Percentiles rank a stretch among this genome's conserved stretches.
Evolutionary conservation across 148 eudicot species (phyloP).

Genomic region (Dysphania ambrosioides): DNA sequence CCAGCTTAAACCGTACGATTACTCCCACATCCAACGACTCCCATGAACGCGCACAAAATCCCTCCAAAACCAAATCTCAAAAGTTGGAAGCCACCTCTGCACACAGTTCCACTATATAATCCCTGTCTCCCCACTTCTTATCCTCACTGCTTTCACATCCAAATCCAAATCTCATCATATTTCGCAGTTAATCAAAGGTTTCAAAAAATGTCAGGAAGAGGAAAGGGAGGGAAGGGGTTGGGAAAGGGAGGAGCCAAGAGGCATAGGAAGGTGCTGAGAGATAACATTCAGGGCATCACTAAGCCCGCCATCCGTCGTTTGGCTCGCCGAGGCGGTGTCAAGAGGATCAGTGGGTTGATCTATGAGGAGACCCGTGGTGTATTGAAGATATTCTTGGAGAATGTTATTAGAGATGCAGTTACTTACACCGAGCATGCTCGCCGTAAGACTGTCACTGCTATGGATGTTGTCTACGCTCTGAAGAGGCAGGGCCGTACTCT

Average conservation of each 20-base stretch:
- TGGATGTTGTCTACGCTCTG: conserved; percentile 30
- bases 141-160: not conserved
- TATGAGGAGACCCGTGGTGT: conserved; percentile 28
- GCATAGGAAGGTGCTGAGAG: conserved; percentile 25
- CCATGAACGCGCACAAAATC: not conserved
- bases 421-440: conserved; percentile 25
- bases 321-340: conserved; percentile 26
- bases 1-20: not conserved
- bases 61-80: conserved; percentile 18
- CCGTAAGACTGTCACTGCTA: conserved; percentile 25
- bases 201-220: conserved; percentile 30
- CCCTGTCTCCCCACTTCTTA: not conserved
- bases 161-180: not conserved
- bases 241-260: conserved; percentile 30
- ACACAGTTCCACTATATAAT: conserved; percentile 6
- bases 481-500: conserved; percentile 30
- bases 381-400: conserved; percentile 24
- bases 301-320: conserved; percentile 23
- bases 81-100: not conserved
- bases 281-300: conserved; percentile 26
- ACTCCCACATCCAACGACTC: not conserved
- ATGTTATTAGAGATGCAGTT: conserved; percentile 22
- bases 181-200: not conserved
- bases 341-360: conserved; percentile 26
- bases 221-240: conserved; percentile 27